Conservation (phyloP, 192 early-diverging fungal species). For the Coemansia sp. region DNA sequence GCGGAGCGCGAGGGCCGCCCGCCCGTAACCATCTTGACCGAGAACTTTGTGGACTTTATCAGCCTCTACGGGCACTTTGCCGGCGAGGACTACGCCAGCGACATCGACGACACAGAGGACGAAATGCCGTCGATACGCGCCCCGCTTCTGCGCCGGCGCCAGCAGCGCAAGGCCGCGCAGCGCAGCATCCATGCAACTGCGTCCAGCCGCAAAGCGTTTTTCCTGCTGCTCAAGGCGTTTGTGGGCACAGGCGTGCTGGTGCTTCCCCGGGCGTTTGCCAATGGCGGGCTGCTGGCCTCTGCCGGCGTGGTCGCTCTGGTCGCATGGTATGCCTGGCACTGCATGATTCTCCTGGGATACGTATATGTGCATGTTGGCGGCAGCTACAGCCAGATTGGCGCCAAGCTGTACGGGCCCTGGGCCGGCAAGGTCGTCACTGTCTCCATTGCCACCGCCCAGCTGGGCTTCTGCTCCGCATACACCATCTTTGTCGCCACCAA, state of each 20-base stretch:
- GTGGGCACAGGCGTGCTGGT: slow-evolving; percentile 78
- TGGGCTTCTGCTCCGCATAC: slow-evolving; percentile 88
- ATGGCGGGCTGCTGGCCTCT: slow-evolving; percentile 70
- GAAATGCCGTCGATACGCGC: background rate
- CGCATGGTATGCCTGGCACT: slow-evolving; percentile 61
- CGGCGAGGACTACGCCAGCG: slow-evolving; percentile 85
- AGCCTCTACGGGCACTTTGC: slow-evolving; percentile 91
- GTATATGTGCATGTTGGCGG: slow-evolving; percentile 59
- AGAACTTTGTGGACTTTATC: slow-evolving; percentile 92
- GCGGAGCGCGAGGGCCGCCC: slow-evolving; percentile 62
- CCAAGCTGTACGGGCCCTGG: slow-evolving; percentile 57
- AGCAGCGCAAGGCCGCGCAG: background rate
- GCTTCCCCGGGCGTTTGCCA: slow-evolving; percentile 70
- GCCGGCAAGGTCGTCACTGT: slow-evolving; percentile 60
- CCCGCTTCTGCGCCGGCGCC: background rate
- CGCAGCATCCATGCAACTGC: slow-evolving; percentile 52
- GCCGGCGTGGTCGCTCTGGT: slow-evolving; percentile 52
- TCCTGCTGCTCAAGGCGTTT: slow-evolving; percentile 78
- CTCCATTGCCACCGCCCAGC: slow-evolving; percentile 68
- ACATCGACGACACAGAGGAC: slow-evolving; percentile 61
- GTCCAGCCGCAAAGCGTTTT: slow-evolving; percentile 68
- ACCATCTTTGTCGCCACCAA: slow-evolving; percentile 87
- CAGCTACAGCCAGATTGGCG: slow-evolving; percentile 66
- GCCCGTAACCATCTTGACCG: slow-evolving; percentile 67
- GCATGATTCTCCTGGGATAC: slow-evolving; percentile 64